Base-by-base conservation (phyloP, 1,139 yeast genomes). In the Blastobotrys capitulatus region DNA sequence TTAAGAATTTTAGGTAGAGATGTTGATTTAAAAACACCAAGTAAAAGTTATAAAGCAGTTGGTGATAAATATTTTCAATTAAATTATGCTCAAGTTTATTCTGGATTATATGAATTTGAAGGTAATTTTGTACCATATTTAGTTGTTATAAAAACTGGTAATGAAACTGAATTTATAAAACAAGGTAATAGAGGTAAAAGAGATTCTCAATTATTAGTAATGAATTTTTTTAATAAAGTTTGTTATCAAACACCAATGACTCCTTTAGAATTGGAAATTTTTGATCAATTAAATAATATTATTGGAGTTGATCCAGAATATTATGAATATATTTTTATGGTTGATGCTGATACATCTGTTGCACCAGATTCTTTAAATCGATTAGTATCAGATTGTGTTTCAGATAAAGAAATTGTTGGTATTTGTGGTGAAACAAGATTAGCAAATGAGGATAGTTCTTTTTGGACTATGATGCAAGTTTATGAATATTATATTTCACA, bases 1-100 rank as follows among this genome's bases (percentile, higher is more conserved):
- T 56, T 66, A 22, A 61, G 64, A 15, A 59, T 66, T 86, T 84
- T 89, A 86, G 78, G 83, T 9, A 92, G 86, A 29, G 59, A 59
- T 19, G 55, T 60, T 13, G 58, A 58, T 8, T 40, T 51, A 5
- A 58, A 54, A n/a, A 54, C 60, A 9, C 67, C 63, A 36, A 68
- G 68, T 4, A 34, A 57, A 38, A 50, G 65, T 1, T 66, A 64
- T 42, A 59, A 60, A 25, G 62, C 68, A 1, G 59, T 66, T 2
- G 70, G 67, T 2, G 58, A 61, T 16, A 68, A 66, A 2, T 53
- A 52, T 22, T 59, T 57, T 46, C 58, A 64, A 20, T 55, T 57
- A 47, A 66, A 66, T 47, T 52, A 54, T 53, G 70, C 65, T 6
- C 57, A 58, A 43, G 62, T 67, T 12, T 64, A 61, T 44, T 59